Base-by-base conservation (phyloP, 2,329 filamentous ascomycete species). In the Colletotrichum sp. region DNA sequence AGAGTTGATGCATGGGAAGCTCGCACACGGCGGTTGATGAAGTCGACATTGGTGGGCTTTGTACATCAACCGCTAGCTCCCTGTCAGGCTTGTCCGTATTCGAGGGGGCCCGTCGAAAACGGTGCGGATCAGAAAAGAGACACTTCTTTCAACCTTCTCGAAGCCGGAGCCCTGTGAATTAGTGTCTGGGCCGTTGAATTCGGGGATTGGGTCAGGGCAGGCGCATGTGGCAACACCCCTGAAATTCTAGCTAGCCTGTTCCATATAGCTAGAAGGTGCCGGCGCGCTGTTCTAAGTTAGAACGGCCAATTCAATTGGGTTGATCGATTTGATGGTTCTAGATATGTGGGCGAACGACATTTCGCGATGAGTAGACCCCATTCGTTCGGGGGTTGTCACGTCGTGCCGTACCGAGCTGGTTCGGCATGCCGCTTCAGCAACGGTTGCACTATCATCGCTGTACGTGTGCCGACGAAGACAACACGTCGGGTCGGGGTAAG, bases 121-220 rank as follows among this genome's bases (percentile, higher is more conserved):
- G 38, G 66, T 74, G 61, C 36, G 29, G 59, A 58, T 34, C 38
- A 66, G 43, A 51, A 57, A 29, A 18, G 24, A 67, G 55, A 70
- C 61, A 67, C 43, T 70, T 67, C 61, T 75, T 73, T 34, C 34
- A 7, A 43, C 24, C 68, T 75, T 74, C 73, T 75, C 70, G 70
- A 75, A 75, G 73, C 66, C 47, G 61, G 27, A 55, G 57, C 61
- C 62, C 62, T 73, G 66, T 55, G 38, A 64, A 66, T 29, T 24
- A 55, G 29, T 27, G 55, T 66, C 70, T 73, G 61, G 65, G 66
- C 70, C 70, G 70, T 70, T 59, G 51, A 27, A 70, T n/a, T 36
- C 57, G 43, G 36, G 73, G 51, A 73, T 75, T 70, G 70, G 70
- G 33, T 54, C 43, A 75, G 61, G 16, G 24, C 27, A 16, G 31